phyloP scores from a whole-genome alignment of 441 rosid species.

The Gossypium schwendimanii region DNA sequence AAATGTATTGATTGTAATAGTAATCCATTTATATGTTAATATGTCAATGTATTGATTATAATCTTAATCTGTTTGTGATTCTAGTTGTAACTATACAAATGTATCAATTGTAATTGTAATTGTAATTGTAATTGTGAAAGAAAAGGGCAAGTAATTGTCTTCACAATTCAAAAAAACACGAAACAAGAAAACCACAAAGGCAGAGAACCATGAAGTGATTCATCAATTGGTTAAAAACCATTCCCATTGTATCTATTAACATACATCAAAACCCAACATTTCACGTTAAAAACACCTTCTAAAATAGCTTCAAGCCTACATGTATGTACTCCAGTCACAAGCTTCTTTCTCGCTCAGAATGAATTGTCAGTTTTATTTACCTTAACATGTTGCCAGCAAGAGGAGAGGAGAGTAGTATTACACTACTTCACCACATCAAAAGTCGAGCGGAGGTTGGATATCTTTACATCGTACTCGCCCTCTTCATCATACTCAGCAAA shows the following conservation, averaged over 20 bases:
- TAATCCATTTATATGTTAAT: too few species aligned
- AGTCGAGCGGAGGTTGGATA: slow-evolving; percentile 60
- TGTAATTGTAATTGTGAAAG: too few species aligned
- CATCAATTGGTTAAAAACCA: slow-evolving; percentile 1
- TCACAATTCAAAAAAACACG: not conserved
- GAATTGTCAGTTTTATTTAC: slow-evolving; percentile 24
- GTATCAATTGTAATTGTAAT: too few species aligned
- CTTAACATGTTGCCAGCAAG: not conserved
- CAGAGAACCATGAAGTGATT: not conserved
- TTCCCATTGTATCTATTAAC: not conserved
- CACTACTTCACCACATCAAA: slow-evolving; percentile 58
- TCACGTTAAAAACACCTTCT: not conserved
- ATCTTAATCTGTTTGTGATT: too few species aligned
- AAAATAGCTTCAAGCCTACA: slow-evolving; percentile 6
- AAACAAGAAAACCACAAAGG: not conserved
- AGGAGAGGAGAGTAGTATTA: not conserved
- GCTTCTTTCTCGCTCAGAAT: slow-evolving; percentile 17
- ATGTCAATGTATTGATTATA: too few species aligned
- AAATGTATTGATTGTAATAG: too few species aligned
- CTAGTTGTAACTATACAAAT: too few species aligned
- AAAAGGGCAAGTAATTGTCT: not conserved
- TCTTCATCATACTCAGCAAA: slow-evolving; percentile 78
- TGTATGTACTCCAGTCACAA: not conserved
- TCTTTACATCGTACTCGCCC: slow-evolving; percentile 81
- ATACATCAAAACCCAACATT: slow-evolving; percentile 1